phyloP scores from a whole-genome alignment of 257 asterid genomes.

The Datura wrightii region DNA sequence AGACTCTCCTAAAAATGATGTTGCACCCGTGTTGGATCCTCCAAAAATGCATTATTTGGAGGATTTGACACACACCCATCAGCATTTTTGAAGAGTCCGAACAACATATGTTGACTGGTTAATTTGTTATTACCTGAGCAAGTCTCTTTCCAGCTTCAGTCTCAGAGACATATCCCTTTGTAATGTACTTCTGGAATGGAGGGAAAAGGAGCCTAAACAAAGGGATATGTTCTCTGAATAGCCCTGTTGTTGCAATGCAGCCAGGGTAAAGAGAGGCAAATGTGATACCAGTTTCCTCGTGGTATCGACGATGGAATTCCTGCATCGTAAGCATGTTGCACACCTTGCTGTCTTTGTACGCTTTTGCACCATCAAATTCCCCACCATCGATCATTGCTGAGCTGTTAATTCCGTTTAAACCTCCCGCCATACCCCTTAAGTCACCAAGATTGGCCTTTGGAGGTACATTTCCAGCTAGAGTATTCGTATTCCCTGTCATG shows the following conservation, averaged over 20 bases:
- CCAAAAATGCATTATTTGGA: too few species aligned
- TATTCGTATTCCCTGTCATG: conserved; percentile 79
- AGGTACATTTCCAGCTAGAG: conserved; percentile 94
- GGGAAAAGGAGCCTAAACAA: conserved; percentile 88
- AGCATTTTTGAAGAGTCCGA: too few species aligned
- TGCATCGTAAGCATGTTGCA: conserved; percentile 99
- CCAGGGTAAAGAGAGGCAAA: conserved; percentile 94
- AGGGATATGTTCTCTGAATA: conserved; percentile 89
- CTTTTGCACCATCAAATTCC: conserved; percentile 94
- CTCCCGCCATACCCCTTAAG: conserved; percentile 79
- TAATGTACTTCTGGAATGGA: conserved; percentile 85
- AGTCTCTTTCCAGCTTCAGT: conserved; percentile 89
- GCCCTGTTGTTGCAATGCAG: conserved; percentile 93
- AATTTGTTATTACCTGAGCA: conserved; percentile 63
- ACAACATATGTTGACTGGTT: too few species aligned
- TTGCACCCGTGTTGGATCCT: too few species aligned
- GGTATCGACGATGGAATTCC: conserved; percentile 86
- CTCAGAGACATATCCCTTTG: conserved; percentile 91
- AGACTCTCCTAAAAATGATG: too few species aligned
- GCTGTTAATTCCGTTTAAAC: conserved; percentile 72
- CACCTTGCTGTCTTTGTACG: conserved; percentile 96
- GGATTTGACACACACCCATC: too few species aligned
- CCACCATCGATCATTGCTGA: conserved; percentile 93
- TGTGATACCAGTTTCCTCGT: conserved; percentile 87
- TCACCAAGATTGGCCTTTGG: conserved; percentile 97